Evolutionary conservation across 768 basidiomycete species (phyloP).

Genomic region (Mycena indigotica): DNA sequence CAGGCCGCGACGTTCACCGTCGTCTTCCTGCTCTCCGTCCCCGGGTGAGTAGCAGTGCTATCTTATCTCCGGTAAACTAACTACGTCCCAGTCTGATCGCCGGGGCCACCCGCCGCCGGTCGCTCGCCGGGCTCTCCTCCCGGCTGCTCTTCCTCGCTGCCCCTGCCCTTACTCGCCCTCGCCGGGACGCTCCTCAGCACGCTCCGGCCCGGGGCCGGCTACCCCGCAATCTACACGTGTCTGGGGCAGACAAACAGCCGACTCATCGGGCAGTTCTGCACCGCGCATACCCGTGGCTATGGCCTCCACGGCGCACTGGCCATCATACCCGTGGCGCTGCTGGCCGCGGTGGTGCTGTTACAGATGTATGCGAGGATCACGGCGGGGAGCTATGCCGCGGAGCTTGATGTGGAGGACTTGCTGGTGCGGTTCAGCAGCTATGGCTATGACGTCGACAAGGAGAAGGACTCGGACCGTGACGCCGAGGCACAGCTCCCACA

Average conservation of each 20-base stretch:
- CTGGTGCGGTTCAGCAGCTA: too few species aligned
- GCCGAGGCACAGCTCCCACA: too few species aligned
- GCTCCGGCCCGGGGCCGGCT: conserved; percentile 9
- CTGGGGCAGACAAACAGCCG: conserved; percentile 13
- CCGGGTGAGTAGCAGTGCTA: conserved; percentile 25
- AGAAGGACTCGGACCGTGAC: conserved; percentile 2
- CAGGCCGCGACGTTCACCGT: conserved; percentile 23
- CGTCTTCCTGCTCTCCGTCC: conserved; percentile 21
- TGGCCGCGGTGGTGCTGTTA: conserved; percentile 9
- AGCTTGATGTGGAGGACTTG: too few species aligned
- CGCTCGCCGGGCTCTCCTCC: conserved; percentile 20
- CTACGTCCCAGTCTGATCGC: conserved; percentile 16
- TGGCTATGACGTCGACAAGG: conserved; percentile 6
- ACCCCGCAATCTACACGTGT: conserved; percentile 13
- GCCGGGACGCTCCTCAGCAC: conserved; percentile 9
- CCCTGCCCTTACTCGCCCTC: conserved; percentile 17
- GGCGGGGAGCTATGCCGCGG: too few species aligned
- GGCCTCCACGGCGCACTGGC: conserved; percentile 13
- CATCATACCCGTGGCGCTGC: conserved; percentile 18
- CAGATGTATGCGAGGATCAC: conserved; percentile 19
- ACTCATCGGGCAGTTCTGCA: conserved; percentile 25
- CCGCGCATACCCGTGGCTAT: too few species aligned
- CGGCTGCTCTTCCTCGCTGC: conserved; percentile 20
- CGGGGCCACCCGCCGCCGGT: conserved; percentile 8
- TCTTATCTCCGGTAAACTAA: not conserved